Percentiles rank a stretch among this genome's conserved stretches.
phyloP scores from a whole-genome alignment of 345 rosid genomes.

The Citropsis articulata region DNA sequence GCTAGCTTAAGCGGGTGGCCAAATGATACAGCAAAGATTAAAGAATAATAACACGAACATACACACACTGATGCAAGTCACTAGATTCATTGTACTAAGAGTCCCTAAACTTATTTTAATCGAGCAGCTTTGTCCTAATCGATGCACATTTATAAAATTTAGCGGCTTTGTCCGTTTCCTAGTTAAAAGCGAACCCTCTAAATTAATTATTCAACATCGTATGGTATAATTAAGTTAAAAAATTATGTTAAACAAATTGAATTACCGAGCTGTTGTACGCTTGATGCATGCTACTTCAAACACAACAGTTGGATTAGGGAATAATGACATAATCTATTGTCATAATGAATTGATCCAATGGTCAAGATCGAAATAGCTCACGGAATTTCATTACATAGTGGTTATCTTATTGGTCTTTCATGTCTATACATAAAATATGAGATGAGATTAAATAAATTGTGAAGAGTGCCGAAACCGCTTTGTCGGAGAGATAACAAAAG shows the following conservation, averaged over 20 bases:
- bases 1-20: conserved; percentile 4
- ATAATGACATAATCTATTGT: conserved; percentile 20
- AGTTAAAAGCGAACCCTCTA: conserved; percentile 1
- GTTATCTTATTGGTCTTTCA: neutral
- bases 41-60: conserved; percentile 7
- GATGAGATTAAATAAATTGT: neutral
- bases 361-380: neutral
- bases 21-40: conserved; percentile 7
- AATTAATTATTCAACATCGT: neutral
- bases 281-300: conserved; percentile 8
- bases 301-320: conserved; percentile 26
- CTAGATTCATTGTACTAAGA: conserved; percentile 40
- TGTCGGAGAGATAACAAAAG: conserved; percentile 21
- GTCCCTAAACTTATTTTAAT: conserved; percentile 12
- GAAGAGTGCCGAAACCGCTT: conserved; percentile 30
- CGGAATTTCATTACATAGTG: neutral
- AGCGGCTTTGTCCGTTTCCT: conserved; percentile 35
- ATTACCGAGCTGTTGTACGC: neutral
- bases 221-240: neutral
- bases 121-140: conserved; percentile 30
- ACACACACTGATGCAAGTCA: conserved; percentile 7
- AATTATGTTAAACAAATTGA: neutral
- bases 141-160: neutral
- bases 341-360: conserved; percentile 15
- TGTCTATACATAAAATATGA: neutral